These are phyloP conservation scores for Apiospora sp. DNA, from an alignment of 2,329 filamentous ascomycete genomes.

Conservation along the genomic window DNA sequence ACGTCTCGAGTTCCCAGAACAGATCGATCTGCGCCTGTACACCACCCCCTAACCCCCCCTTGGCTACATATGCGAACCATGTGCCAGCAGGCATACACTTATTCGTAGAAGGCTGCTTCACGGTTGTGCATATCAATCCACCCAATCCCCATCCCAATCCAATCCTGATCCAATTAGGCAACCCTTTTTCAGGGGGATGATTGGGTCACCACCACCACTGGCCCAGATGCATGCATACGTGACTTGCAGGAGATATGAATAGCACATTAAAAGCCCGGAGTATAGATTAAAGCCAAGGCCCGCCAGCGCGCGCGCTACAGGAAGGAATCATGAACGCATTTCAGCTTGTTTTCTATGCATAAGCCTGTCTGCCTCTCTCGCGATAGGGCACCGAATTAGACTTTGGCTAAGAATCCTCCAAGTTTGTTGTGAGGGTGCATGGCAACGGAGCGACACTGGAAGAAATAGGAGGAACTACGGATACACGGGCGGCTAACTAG, in stretches of 20 bases:
- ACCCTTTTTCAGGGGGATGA: neutral
- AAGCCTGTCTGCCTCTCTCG: neutral
- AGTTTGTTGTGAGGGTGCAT: neutral
- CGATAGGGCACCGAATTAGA: neutral
- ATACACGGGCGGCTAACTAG: neutral
- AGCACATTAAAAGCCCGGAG: neutral
- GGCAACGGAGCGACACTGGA: neutral
- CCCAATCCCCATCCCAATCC: too few species aligned
- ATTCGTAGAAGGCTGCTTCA: neutral
- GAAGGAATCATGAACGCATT: neutral
- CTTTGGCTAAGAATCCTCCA: neutral
- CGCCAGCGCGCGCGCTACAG: conserved; percentile 6
- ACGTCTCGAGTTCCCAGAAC: neutral
- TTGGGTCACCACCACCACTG: neutral
- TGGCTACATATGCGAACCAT: conserved; percentile 10
- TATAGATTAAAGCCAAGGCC: neutral
- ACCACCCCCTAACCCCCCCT: neutral
- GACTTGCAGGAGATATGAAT: conserved; percentile 12
- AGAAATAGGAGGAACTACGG: neutral
- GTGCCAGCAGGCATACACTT: conserved; percentile 8
- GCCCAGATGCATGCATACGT: conserved; percentile 2
- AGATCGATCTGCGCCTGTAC: conserved; percentile 7
- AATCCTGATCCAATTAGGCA: neutral
- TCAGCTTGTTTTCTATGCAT: neutral
- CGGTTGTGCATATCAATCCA: neutral